Conservation (phyloP, 495 filamentous ascomycete genomes). For the Daldinia caldariorum region DNA sequence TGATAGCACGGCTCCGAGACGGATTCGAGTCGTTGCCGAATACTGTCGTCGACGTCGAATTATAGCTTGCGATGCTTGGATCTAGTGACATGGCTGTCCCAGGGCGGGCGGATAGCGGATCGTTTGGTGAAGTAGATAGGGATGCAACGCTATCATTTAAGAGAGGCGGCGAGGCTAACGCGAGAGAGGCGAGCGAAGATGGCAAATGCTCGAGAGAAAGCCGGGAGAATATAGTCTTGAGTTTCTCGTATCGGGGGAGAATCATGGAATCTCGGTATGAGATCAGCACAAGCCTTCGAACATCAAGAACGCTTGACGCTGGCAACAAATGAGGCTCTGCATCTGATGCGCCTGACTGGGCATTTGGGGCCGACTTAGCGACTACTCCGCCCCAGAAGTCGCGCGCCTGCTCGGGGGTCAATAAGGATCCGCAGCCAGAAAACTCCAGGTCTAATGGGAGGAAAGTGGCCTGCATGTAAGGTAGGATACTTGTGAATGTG, state of each 20-base stretch:
- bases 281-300: constrained; percentile 87
- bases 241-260: constrained; percentile 80
- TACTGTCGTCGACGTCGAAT: constrained; percentile 76
- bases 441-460: constrained; percentile 95
- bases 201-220: constrained; percentile 84
- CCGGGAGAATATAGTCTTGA: constrained; percentile 90
- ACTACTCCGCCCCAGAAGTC: constrained; percentile 86
- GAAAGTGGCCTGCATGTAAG: constrained; percentile 96
- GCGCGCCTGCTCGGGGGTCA: constrained; percentile 76
- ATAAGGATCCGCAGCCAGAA: constrained; percentile 79
- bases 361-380: constrained; percentile 31
- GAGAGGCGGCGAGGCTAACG: constrained; percentile 53
- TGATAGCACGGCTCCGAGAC: constrained; percentile 76
- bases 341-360: constrained; percentile 17
- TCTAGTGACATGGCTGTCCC: constrained; percentile 77
- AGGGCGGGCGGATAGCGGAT: constrained; percentile 56
- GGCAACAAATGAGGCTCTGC: constrained; percentile 50
- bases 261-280: constrained; percentile 90
- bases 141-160: constrained; percentile 54
- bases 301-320: constrained; percentile 71
- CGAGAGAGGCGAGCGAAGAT: constrained; percentile 63
- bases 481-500: constrained; percentile 87
- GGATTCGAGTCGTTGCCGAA: constrained; percentile 68
- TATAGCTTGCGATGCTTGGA: constrained; percentile 74
- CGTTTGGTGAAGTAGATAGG: constrained; percentile 54